Percentiles rank a stretch among this genome's conserved stretches.
Conservation (phyloP, 768 basidiomycete genomes). For the Russula olivacea region DNA sequence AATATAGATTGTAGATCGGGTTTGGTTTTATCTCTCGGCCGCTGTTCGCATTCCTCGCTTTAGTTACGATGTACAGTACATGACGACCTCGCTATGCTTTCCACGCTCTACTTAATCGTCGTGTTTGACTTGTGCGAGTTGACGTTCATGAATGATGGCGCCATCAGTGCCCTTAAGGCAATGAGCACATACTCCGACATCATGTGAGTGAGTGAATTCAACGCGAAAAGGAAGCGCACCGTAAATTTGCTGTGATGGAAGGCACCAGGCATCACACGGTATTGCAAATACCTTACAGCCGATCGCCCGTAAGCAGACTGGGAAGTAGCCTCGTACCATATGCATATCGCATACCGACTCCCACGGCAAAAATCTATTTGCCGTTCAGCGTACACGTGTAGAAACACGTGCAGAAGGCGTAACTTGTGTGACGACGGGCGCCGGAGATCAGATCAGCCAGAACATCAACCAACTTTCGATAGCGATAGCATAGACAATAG, state of each 20-base stretch:
- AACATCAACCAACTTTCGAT: background rate
- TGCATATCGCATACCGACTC: background rate
- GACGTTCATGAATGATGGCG: background rate
- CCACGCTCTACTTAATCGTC: background rate
- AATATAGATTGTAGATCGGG: background rate
- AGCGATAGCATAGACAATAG: background rate
- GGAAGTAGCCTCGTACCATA: background rate
- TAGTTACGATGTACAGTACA: background rate
- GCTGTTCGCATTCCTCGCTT: background rate
- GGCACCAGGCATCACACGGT: background rate
- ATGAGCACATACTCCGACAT: background rate
- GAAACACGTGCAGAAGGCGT: background rate
- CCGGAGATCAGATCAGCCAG: background rate
- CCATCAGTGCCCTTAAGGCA: background rate
- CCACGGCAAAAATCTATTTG: background rate
- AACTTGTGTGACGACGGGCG: background rate
- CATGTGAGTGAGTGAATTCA: background rate
- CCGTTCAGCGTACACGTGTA: conserved; percentile 14
- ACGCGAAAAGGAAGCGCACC: background rate
- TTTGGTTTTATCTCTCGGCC: background rate
- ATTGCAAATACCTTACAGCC: background rate
- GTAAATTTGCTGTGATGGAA: background rate
- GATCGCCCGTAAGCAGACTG: background rate
- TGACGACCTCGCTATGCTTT: background rate
- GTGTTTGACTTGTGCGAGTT: background rate